phyloP scores from a whole-genome alignment of 2,329 filamentous ascomycete species.

The Domatiomyces catenatus region DNA sequence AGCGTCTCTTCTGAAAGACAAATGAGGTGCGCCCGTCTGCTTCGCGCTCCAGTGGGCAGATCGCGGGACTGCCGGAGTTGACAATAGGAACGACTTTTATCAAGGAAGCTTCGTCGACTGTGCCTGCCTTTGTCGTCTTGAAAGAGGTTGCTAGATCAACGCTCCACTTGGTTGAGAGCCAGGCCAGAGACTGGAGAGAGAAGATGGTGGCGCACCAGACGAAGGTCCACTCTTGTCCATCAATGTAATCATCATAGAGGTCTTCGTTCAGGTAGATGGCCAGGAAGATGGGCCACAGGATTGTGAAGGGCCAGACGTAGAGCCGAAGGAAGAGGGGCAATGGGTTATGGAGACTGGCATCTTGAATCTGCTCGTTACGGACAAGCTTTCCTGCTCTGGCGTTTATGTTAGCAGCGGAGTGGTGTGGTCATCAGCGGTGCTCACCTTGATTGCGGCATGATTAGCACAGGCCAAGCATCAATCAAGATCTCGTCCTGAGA shows the following conservation, averaged over 20 bases:
- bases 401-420: conserved; percentile 1
- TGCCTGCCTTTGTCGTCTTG: conserved; percentile 56
- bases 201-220: conserved; percentile 82
- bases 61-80: conserved; percentile 80
- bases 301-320: conserved; percentile 84
- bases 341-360: conserved; percentile 75
- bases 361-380: conserved; percentile 77
- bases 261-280: conserved; percentile 70
- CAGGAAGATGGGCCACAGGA: conserved; percentile 85
- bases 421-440: background rate
- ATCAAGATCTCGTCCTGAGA: conserved; percentile 14
- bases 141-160: conserved; percentile 72
- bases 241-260: conserved; percentile 79
- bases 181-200: conserved; percentile 72
- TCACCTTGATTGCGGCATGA: conserved; percentile 14
- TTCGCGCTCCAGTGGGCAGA: conserved; percentile 66
- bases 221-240: conserved; percentile 94
- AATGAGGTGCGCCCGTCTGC: conserved; percentile 67
- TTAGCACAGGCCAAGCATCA: conserved; percentile 13
- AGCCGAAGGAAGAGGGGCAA: conserved; percentile 65
- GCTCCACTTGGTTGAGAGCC: conserved; percentile 97
- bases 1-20: conserved; percentile 94
- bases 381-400: conserved; percentile 42
- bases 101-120: conserved; percentile 57
- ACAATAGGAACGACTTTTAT: conserved; percentile 86